Percentiles rank a stretch among this genome's conserved stretches.
phyloP scores from a whole-genome alignment of 73 alveolate species.

The Uronychia binucleata region DNA sequence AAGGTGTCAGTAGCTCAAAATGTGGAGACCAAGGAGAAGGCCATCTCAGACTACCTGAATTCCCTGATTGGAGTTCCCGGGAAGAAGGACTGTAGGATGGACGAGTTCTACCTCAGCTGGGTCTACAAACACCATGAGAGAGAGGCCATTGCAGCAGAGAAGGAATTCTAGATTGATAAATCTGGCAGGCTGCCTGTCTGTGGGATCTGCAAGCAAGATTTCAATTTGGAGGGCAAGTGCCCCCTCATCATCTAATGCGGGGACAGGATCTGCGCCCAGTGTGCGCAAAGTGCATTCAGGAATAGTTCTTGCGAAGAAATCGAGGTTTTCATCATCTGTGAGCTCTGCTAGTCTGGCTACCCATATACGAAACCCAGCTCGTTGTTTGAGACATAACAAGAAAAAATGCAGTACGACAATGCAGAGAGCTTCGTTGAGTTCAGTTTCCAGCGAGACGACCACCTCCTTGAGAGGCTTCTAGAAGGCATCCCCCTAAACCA shows the following conservation, averaged over 20 bases:
- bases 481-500: neutral
- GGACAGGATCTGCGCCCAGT: constrained; percentile 4
- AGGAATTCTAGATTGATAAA: neutral
- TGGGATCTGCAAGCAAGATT: neutral
- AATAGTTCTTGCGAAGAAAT: neutral
- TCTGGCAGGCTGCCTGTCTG: neutral
- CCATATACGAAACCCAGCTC: neutral
- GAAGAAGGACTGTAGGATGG: neutral
- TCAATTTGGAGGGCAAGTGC: neutral
- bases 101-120: neutral
- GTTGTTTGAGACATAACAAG: neutral
- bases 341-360: neutral
- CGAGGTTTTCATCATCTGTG: neutral
- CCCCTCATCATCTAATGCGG: neutral
- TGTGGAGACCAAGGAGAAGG: neutral
- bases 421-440: constrained; percentile 5
- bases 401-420: neutral
- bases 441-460: neutral
- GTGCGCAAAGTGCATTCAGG: neutral
- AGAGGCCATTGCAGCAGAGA: neutral
- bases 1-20: neutral
- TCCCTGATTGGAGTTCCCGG: neutral
- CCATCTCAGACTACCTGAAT: neutral
- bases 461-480: neutral
- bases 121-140: neutral